Percentiles rank a stretch among this genome's conserved stretches.
These are phyloP conservation scores for Isabelozyma rhagii DNA, from an alignment of 805 yeast species.

Conservation along the genomic window DNA sequence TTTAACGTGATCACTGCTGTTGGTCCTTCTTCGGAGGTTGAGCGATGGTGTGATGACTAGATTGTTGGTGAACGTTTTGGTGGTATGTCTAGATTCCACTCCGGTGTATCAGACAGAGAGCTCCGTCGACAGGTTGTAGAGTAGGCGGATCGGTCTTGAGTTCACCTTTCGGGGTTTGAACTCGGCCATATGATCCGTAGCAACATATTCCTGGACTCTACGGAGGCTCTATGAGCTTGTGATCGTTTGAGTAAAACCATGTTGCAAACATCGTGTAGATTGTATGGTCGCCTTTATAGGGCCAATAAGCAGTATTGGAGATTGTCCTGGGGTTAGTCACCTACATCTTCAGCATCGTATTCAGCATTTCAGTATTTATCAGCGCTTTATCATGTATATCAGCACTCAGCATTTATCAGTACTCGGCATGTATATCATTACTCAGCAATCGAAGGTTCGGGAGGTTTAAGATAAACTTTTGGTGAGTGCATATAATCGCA, in stretches of 20 bases:
- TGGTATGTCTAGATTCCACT: conserved; percentile 11
- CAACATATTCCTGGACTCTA: conserved; percentile 99
- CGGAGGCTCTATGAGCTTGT: conserved; percentile 87
- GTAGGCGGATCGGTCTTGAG: conserved; percentile 62
- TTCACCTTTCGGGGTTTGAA: conserved; percentile 51
- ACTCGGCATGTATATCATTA: too few species aligned
- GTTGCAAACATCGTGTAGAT: conserved; percentile 74
- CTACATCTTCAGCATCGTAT: too few species aligned
- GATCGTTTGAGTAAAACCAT: conserved; percentile 99
- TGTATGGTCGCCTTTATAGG: too few species aligned
- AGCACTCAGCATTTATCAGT: too few species aligned
- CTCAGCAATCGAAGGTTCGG: too few species aligned
- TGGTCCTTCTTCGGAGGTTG: conserved; percentile 52
- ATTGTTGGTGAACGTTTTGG: conserved; percentile 11
- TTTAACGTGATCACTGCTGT: conserved; percentile 15
- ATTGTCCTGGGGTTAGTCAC: too few species aligned
- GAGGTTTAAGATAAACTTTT: too few species aligned
- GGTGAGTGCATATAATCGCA: too few species aligned
- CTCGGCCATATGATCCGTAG: conserved; percentile 70
- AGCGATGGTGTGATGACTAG: conserved; percentile 40
- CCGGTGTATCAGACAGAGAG: conserved; percentile 66
- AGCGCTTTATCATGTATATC: too few species aligned
- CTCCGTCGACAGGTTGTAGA: conserved; percentile 99
- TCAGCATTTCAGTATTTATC: too few species aligned
- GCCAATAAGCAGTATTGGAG: too few species aligned